Conservation (phyloP, 805 yeast species). For the Saturnispora besseyi region DNA sequence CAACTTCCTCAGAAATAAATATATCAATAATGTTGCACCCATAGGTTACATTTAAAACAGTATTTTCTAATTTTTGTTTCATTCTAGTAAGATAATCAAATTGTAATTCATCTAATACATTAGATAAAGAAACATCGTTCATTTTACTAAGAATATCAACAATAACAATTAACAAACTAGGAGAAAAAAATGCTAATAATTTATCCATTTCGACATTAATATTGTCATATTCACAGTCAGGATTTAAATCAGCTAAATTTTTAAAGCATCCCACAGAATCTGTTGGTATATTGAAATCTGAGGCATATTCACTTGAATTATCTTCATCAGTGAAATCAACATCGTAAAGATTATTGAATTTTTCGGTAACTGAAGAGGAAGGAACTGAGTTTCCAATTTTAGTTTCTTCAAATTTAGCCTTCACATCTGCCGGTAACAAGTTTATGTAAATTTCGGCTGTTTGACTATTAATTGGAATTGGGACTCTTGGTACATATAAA, state of each 20-base stretch:
- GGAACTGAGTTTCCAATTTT: background rate
- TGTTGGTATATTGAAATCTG: constrained; percentile 5
- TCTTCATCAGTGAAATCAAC: constrained; percentile 4
- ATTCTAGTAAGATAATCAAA: constrained; percentile 37
- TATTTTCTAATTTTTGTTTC: constrained; percentile 25
- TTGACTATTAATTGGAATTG: constrained; percentile 47
- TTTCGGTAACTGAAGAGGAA: background rate
- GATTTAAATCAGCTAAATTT: constrained; percentile 22
- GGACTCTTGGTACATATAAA: constrained; percentile 52
- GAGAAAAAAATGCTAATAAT: constrained; percentile 38
- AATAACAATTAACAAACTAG: constrained; percentile 22
- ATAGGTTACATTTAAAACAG: constrained; percentile 1
- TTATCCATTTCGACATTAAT: constrained; percentile 47
- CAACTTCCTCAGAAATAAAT: background rate
- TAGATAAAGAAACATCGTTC: constrained; percentile 33
- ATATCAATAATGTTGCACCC: constrained; percentile 5
- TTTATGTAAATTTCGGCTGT: constrained; percentile 37
- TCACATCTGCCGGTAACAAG: constrained; percentile 23
- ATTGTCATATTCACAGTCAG: constrained; percentile 43
- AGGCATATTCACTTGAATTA: background rate
- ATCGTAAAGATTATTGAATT: background rate
- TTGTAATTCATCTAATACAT: constrained; percentile 59
- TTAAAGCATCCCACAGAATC: constrained; percentile 10
- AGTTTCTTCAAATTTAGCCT: constrained; percentile 8
- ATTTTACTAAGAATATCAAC: constrained; percentile 31